phyloP scores from a whole-genome alignment of 371 early-diverging fungal genomes.

The Cladochytrium tenue region DNA sequence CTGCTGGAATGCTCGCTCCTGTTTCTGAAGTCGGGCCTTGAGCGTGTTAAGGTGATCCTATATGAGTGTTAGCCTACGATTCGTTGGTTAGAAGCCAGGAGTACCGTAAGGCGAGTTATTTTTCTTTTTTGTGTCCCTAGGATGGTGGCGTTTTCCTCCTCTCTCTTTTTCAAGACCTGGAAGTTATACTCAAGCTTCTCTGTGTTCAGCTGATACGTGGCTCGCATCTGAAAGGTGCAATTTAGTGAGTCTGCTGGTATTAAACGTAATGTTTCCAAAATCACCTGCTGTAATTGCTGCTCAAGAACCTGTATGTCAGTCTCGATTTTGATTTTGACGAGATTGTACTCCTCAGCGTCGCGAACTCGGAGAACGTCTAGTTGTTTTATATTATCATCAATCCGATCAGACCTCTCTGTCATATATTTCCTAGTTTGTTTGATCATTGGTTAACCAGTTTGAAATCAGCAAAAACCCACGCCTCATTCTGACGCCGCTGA shows the following conservation, averaged over 20 bases:
- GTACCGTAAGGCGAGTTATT: constrained; percentile 50
- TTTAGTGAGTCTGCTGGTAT: not conserved
- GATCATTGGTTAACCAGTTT: not conserved
- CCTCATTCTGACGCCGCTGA: constrained; percentile 40
- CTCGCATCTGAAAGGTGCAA: constrained; percentile 43
- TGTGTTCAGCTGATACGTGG: constrained; percentile 60
- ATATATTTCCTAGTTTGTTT: constrained; percentile 37
- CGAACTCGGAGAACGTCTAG: constrained; percentile 47
- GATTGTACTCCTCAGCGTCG: constrained; percentile 60
- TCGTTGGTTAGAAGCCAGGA: not conserved
- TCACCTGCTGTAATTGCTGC: constrained; percentile 59
- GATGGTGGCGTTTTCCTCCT: constrained; percentile 59
- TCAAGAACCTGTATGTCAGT: constrained; percentile 61
- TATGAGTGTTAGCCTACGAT: not conserved
- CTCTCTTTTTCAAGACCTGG: constrained; percentile 60
- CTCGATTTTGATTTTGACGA: constrained; percentile 59
- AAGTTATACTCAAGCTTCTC: constrained; percentile 65
- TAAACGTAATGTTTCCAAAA: not conserved
- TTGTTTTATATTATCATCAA: constrained; percentile 50
- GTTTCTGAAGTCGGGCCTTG: constrained; percentile 47
- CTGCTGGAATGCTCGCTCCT: constrained; percentile 44
- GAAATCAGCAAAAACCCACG: constrained; percentile 13
- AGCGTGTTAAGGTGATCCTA: constrained; percentile 54
- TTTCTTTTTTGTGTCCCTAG: constrained; percentile 55
- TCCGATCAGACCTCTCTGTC: constrained; percentile 46